Base-by-base conservation (phyloP, 2,329 filamentous ascomycete species). In the Stagonosporopsis vannaccii region DNA sequence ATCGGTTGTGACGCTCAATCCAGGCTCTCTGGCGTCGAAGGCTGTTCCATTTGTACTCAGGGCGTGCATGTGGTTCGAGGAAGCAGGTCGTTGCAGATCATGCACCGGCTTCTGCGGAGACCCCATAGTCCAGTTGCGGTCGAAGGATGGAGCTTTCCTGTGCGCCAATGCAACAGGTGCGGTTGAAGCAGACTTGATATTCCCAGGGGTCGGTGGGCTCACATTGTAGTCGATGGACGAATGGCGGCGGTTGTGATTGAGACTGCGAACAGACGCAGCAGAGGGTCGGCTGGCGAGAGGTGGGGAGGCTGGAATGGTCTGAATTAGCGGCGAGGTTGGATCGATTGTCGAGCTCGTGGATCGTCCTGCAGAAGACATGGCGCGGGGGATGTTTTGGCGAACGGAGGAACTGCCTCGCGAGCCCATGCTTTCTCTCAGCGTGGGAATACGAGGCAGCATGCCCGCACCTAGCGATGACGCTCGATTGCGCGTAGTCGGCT, bases 201-300 rank as follows among this genome's bases (percentile, higher is more conserved):
- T 58, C 15, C 55, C 66, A 7, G 72, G 69, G 8, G 66, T 63
- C 6, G 71, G 61, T 6, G 69, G 60, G 39, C 61, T 72, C 20
- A 67, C 60, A 46, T 86, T 83, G 71, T 87, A 89, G 65, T 96
- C 92, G 44, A 91, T 92, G 2, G 91, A 95, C 1, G 93, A 97
- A 77, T 96, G 92, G 56, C 92, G 89, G 37, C 92, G 86, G 36
- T 90, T 91, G 73, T 96, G 91, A 68, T 95, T 88, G 66, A 96
- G 80, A 56, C 92, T 90, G 65, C 92, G 85, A 36, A 96, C 84
- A 11, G 90, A 94, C 33, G 91, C 91, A 55, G 91, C 91, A 12
- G 91, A 96, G 3, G 92, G 90, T 45, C 84, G 80, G 25, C 77
- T 76, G 41, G 78, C 79, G 48, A 77, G 70, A 41, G 73, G 70